Conservation (phyloP, 306 rosid genomes). For the Gastrolobium bilobum region DNA sequence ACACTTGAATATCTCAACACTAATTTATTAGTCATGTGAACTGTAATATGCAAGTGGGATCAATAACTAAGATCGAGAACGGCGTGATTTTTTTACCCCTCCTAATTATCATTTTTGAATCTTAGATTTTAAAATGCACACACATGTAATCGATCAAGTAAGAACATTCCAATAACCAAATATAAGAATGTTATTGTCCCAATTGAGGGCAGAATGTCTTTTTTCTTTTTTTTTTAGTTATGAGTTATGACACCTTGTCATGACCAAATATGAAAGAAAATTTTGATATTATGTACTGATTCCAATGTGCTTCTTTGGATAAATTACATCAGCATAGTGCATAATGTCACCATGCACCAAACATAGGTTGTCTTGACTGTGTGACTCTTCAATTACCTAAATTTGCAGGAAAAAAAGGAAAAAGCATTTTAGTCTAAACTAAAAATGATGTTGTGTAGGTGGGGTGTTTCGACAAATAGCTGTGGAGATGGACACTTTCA, state of each 20-base stretch:
- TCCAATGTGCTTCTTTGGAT: neutral
- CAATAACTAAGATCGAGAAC: no score
- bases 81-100: no score
- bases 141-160: neutral
- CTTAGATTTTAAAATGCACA: neutral
- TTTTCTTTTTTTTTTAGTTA: no score
- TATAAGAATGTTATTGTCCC: neutral
- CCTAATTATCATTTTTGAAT: no score
- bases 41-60: no score
- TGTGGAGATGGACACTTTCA: constrained; percentile 64
- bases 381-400: neutral
- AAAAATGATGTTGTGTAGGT: constrained; percentile 46
- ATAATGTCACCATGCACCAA: neutral
- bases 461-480: constrained; percentile 57
- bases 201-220: neutral
- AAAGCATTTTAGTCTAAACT: neutral
- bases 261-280: neutral
- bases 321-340: constrained; percentile 20
- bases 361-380: neutral
- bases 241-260: neutral
- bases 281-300: neutral
- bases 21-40: no score
- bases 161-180: neutral
- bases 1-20: no score
- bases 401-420: neutral